phyloP scores from a whole-genome alignment of 768 basidiomycete genomes.

The Pleurotus tuber-regium region DNA sequence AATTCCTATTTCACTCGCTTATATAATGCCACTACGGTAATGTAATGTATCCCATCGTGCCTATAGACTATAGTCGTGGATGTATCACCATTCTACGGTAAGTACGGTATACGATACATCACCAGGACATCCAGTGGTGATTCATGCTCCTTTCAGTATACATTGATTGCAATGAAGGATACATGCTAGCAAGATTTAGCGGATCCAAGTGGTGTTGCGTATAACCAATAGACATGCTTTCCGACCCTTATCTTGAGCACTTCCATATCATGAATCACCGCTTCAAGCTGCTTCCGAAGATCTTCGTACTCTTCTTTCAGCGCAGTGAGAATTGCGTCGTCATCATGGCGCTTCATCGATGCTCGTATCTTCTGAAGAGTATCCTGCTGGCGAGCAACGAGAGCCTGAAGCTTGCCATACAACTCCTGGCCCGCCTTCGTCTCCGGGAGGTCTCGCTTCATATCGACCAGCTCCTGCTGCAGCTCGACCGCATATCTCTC shows the following conservation, averaged over 20 bases:
- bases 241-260: background rate
- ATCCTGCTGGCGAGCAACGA: constrained; percentile 10
- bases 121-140: background rate
- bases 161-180: too few species aligned
- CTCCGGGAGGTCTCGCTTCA: constrained; percentile 11
- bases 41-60: background rate
- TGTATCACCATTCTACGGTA: background rate
- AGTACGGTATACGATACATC: background rate
- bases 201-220: background rate
- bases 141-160: too few species aligned
- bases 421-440: constrained; percentile 12
- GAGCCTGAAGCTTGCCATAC: constrained; percentile 7
- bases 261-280: background rate
- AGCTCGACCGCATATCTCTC: constrained; percentile 3
- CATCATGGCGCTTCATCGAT: background rate
- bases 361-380: background rate
- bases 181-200: too few species aligned
- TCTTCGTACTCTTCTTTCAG: constrained; percentile 9
- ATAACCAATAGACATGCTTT: background rate
- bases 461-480: constrained; percentile 29
- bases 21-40: background rate
- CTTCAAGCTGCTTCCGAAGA: background rate
- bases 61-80: background rate
- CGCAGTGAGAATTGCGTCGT: background rate
- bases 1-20: background rate